Conservation (phyloP, 352 stramenopile genomes). For the Hyaloperonospora arabidopsidis region DNA sequence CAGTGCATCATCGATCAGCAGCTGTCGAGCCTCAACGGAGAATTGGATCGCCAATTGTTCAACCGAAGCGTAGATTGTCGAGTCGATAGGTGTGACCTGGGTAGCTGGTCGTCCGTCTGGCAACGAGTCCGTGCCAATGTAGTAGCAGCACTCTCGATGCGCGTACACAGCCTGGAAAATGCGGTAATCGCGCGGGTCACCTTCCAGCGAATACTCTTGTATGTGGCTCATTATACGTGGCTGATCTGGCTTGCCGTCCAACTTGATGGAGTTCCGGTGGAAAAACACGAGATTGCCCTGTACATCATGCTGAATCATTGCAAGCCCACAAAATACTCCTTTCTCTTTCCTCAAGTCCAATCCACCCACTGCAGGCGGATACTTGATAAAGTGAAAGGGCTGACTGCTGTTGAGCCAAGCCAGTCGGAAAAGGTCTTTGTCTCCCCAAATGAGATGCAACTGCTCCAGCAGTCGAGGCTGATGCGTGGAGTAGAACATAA, state of each 20-base stretch:
- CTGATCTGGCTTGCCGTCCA: constrained; percentile 60
- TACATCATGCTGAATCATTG: constrained; percentile 84
- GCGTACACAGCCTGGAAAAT: constrained; percentile 78
- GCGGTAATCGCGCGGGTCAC: constrained; percentile 62
- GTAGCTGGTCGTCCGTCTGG: constrained; percentile 58
- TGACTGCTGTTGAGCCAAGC: constrained; percentile 73
- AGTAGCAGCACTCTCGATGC: constrained; percentile 82
- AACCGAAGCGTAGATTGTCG: constrained; percentile 70
- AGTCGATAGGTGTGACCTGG: constrained; percentile 53
- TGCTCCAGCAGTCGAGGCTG: constrained; percentile 58
- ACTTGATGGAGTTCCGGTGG: constrained; percentile 82
- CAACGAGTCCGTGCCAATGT: constrained; percentile 67
- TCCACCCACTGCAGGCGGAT: constrained; percentile 65
- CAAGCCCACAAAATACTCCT: constrained; percentile 71
- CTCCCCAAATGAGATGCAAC: constrained; percentile 76
- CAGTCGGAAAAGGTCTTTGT: constrained; percentile 83
- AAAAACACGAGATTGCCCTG: constrained; percentile 81
- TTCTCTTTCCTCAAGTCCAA: constrained; percentile 57
- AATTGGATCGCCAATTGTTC: constrained; percentile 77
- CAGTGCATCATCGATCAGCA: constrained; percentile 45
- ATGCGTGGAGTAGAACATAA: constrained; percentile 82
- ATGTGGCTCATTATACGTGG: constrained; percentile 76
- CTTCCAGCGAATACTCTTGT: constrained; percentile 67
- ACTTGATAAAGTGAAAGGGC: constrained; percentile 72
- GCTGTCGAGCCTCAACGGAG: constrained; percentile 55